Percentiles rank a stretch among this genome's conserved stretches.
Evolutionary conservation across 2,329 filamentous ascomycete species (phyloP).

Genomic region (Cytospora schulzeri): DNA sequence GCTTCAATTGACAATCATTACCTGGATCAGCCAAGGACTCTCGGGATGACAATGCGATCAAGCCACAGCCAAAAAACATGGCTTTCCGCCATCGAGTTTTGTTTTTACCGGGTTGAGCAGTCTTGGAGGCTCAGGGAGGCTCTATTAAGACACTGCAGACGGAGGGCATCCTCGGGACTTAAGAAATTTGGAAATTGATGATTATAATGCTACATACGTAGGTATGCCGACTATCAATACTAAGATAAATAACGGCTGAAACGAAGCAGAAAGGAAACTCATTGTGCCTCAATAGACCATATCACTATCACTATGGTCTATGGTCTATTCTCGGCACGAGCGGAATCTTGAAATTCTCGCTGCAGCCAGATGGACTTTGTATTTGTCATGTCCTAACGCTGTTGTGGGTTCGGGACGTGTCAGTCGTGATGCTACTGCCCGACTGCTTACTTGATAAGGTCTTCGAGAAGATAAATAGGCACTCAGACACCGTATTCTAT

Average conservation of each 20-base stretch:
- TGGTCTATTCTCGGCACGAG: not conserved
- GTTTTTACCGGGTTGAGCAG: too few species aligned
- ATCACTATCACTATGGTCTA: not conserved
- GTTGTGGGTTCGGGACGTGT: not conserved
- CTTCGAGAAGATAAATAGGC: not conserved
- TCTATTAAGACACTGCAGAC: too few species aligned
- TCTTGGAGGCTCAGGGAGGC: too few species aligned
- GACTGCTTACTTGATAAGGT: not conserved
- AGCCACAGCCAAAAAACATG: not conserved
- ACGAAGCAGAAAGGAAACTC: not conserved
- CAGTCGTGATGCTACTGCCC: not conserved
- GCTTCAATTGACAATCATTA: too few species aligned
- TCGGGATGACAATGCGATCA: not conserved
- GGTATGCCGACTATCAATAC: too few species aligned
- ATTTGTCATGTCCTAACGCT: not conserved
- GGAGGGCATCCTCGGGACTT: too few species aligned
- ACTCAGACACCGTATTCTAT: not conserved
- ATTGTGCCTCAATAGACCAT: not conserved
- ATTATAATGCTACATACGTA: not conserved
- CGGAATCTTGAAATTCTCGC: not conserved
- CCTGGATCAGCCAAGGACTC: not conserved
- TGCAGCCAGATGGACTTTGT: not conserved
- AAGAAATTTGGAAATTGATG: too few species aligned
- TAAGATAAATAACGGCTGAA: not conserved
- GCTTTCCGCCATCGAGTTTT: too few species aligned